Percentiles rank a stretch among this genome's conserved stretches.
Conservation (phyloP, 2,329 filamentous ascomycete genomes). For the Sporothrix pseudoabietina region DNA sequence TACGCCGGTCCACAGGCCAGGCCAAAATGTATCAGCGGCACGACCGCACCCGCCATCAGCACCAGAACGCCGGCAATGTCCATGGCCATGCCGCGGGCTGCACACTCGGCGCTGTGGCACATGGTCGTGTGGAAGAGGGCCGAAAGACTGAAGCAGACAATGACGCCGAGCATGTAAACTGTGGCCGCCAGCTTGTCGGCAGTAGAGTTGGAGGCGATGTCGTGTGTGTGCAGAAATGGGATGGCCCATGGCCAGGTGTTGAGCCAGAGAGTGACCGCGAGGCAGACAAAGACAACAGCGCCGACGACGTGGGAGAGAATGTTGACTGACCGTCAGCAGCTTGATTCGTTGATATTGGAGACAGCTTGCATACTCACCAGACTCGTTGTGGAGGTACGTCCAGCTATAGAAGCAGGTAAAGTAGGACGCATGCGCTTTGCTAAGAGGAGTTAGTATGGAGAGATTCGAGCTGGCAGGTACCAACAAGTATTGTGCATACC, state of each 20-base stretch:
- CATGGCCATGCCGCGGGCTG: slow-evolving; percentile 57
- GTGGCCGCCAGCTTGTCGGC: slow-evolving; percentile 29
- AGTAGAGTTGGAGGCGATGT: not conserved
- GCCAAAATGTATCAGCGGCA: slow-evolving; percentile 60
- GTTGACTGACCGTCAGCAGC: slow-evolving; percentile 43
- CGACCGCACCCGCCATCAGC: slow-evolving; percentile 63
- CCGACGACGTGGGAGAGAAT: slow-evolving; percentile 52
- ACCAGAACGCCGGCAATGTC: slow-evolving; percentile 64
- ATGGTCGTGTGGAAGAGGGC: slow-evolving; percentile 58
- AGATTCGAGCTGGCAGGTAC: too few species aligned
- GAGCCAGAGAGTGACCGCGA: slow-evolving; percentile 45
- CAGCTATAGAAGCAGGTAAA: slow-evolving; percentile 37
- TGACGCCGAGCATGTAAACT: slow-evolving; percentile 49
- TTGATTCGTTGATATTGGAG: not conserved
- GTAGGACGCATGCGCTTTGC: slow-evolving; percentile 37
- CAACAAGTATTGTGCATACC: not conserved
- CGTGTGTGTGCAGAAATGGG: not conserved
- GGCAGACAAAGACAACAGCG: slow-evolving; percentile 44
- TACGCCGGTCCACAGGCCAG: slow-evolving; percentile 46
- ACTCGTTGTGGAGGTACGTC: slow-evolving; percentile 40
- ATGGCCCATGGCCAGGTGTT: slow-evolving; percentile 20
- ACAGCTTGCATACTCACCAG: slow-evolving; percentile 31
- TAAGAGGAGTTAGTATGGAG: slow-evolving; percentile 19
- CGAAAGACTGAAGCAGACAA: slow-evolving; percentile 51
- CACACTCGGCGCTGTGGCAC: slow-evolving; percentile 55